A percentile compares a stretch with the other conserved stretches of the same genome.
Evolutionary conservation across 2,329 filamentous ascomycete species (phyloP).

Genomic region (Xylariaceae sp.): DNA sequence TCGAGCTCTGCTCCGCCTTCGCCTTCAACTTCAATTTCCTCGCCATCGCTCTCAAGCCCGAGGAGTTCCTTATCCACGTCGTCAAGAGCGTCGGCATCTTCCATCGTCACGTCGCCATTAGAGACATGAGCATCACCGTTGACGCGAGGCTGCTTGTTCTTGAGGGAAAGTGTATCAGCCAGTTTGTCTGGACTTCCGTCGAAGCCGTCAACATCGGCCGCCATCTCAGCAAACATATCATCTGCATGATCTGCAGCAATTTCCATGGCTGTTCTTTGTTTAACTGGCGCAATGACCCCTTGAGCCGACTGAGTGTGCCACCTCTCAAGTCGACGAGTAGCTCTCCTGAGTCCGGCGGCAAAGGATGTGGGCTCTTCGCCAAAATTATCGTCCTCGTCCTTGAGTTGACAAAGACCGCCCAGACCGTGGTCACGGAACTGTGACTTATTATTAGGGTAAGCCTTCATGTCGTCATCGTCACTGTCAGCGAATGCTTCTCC

Average conservation of each 20-base stretch:
- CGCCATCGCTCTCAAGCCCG: conserved; percentile 42
- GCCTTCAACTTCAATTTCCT: conserved; percentile 29
- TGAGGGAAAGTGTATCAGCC: conserved; percentile 29
- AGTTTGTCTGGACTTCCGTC: conserved; percentile 9
- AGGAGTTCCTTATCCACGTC: conserved; percentile 52
- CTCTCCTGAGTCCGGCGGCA: conserved; percentile 61
- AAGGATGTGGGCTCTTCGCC: conserved; percentile 70
- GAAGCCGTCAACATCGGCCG: conserved; percentile 14
- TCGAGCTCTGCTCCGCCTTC: conserved; percentile 12
- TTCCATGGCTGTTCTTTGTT: conserved; percentile 32
- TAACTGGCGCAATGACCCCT: conserved; percentile 45
- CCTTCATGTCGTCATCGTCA: conserved; percentile 41
- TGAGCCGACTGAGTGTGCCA: conserved; percentile 56
- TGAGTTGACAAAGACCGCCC: conserved; percentile 61
- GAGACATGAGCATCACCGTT: conserved; percentile 29
- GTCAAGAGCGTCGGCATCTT: conserved; percentile 49
- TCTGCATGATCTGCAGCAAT: conserved; percentile 7
- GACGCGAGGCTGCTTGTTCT: conserved; percentile 24
- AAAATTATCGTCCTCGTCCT: conserved; percentile 65
- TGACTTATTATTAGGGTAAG: conserved; percentile 22
- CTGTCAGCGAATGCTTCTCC: conserved; percentile 61
- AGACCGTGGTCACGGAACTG: conserved; percentile 55
- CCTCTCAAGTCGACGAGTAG: conserved; percentile 61
- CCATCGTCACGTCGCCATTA: conserved; percentile 43
- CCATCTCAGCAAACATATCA: not conserved